Conservation (phyloP, 129 eudicot genomes). For the Arctium minus region DNA sequence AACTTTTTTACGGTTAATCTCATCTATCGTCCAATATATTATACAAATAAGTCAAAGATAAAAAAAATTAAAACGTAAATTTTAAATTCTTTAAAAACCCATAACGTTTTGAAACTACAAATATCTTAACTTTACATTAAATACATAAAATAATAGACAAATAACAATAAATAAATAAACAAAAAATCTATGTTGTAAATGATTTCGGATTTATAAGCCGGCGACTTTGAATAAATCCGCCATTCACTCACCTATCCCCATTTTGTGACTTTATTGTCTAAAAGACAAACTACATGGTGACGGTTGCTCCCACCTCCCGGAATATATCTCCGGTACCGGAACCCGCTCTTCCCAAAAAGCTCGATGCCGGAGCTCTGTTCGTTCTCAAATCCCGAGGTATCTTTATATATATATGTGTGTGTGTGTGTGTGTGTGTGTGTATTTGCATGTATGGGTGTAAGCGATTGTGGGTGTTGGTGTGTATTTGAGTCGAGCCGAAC, state of each 20-base stretch:
- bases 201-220: not conserved
- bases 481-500: not conserved
- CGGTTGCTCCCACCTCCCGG: slow-evolving; percentile 27
- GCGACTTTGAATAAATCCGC: not conserved
- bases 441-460: too few relatives aligned
- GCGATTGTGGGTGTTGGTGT: not conserved
- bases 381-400: slow-evolving; percentile 73
- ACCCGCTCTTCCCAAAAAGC: slow-evolving; percentile 32
- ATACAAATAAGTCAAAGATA: too few relatives aligned
- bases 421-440: too few relatives aligned
- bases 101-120: too few relatives aligned
- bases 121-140: too few relatives aligned
- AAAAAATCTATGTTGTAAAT: not conserved
- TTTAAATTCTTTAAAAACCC: too few relatives aligned
- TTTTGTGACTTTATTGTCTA: slow-evolving; percentile 19
- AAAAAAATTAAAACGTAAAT: too few relatives aligned
- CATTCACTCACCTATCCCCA: not conserved
- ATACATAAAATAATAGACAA: too few relatives aligned
- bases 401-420: too few relatives aligned
- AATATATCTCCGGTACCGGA: slow-evolving; percentile 11
- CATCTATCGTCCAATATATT: too few relatives aligned
- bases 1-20: too few relatives aligned
- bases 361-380: slow-evolving; percentile 73
- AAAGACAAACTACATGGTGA: slow-evolving; percentile 19
- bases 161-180: not conserved